Base-by-base conservation (phyloP, 1,139 yeast species). In the Yamadazyma spencermartinsiae region DNA sequence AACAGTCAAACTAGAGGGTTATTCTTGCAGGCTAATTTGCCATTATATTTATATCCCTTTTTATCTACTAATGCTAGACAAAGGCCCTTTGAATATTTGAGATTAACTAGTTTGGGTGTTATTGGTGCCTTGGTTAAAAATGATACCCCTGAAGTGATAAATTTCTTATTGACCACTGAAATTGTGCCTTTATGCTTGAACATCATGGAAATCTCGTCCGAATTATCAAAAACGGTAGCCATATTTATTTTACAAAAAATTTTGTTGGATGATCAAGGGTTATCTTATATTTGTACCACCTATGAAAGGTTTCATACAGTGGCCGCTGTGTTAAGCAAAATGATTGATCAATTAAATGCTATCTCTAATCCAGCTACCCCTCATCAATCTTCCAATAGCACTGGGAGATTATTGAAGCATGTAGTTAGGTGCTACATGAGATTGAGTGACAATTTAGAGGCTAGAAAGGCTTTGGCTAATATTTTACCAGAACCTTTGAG, bases 121-220 rank as follows among this genome's bases (percentile, higher is more conserved):
- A 87, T 92, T 59, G 98, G 98, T 13, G 98, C 98, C 0, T 69
- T 92, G 43, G 98, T 92, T 20, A 92, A 92, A 55, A 90, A 90
- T 60, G 98, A 92, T 57, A 86, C 96, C 2, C 89, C 96, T 10
- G 97, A 92, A 52, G 98, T 92, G 36, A 90, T 92, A 45, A 85
- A 86, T 46, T 92, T 92, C 56, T 68, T 92, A 53, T 72, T 92
- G 34, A 83, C 96, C 10, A 90, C 98, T 0, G 98, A 92, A 58
- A 92, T 92, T 49, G 95, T 92, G 28, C 98, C 98, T 5, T 68
- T 92, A 43, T 92, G 98, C 60, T 70, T 92, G 43, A 83, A 94
- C 52, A 92, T 92, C 42, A 90, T 92, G 96, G 98, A 92, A 61
- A 82, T 92, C 1, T 89, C 96, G 6, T 86, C 96, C 0, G 98